Evolutionary conservation across 495 filamentous ascomycete genomes (phyloP).

Genomic region (Penicillium fimorum): DNA sequence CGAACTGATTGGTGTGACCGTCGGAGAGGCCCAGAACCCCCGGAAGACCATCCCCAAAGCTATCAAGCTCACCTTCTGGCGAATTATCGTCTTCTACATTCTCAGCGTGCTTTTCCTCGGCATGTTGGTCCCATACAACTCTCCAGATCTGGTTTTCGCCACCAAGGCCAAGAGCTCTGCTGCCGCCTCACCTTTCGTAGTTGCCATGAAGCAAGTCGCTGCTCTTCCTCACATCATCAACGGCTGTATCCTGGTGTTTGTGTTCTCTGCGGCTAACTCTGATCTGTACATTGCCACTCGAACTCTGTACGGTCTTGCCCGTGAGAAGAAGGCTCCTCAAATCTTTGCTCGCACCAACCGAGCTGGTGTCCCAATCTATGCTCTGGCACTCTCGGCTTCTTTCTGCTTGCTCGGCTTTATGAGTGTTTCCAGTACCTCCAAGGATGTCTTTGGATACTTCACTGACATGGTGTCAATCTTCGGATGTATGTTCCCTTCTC

Average conservation of each 20-base stretch:
- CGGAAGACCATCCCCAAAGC: conserved; percentile 67
- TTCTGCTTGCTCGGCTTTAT: conserved; percentile 66
- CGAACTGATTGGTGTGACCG: conserved; percentile 64
- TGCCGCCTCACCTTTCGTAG: conserved; percentile 51
- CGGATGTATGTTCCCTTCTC: conserved; percentile 40
- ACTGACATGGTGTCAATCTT: conserved; percentile 74
- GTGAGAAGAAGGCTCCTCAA: conserved; percentile 63
- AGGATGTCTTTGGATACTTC: conserved; percentile 70
- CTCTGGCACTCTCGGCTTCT: conserved; percentile 53
- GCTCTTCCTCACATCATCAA: conserved; percentile 50
- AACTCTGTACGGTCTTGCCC: conserved; percentile 69
- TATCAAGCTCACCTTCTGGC: conserved; percentile 69
- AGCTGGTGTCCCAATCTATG: conserved; percentile 65
- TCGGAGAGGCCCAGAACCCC: conserved; percentile 65
- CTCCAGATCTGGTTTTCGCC: conserved; percentile 46
- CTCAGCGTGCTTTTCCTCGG: conserved; percentile 42
- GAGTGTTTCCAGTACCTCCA: conserved; percentile 60
- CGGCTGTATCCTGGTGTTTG: conserved; percentile 63
- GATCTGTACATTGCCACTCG: conserved; percentile 66
- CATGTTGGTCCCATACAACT: conserved; percentile 48
- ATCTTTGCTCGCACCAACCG: conserved; percentile 62
- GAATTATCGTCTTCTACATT: conserved; percentile 68
- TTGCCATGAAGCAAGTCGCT: conserved; percentile 46
- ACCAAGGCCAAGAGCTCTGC: conserved; percentile 1
- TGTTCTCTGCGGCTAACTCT: conserved; percentile 66